These are phyloP conservation scores for Phytopythium chamaehyphon DNA, from an alignment of 352 stramenopile species.

Conservation along the genomic window DNA sequence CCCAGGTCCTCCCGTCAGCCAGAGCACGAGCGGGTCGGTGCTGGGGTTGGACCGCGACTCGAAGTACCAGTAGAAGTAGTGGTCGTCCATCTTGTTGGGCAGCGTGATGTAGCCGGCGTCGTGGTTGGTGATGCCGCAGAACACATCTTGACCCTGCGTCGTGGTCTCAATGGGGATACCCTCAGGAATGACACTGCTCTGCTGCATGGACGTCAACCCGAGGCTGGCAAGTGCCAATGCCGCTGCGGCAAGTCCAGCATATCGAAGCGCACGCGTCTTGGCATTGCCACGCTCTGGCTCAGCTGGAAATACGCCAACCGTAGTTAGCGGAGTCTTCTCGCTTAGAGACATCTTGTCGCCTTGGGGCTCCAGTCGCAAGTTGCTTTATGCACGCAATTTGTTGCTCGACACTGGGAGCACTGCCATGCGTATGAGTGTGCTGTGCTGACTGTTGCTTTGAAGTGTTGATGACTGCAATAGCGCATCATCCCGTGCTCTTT, in stretches of 20 bases:
- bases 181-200: slow-evolving; percentile 7
- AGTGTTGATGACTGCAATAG: no score
- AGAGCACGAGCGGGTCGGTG: slow-evolving; percentile 56
- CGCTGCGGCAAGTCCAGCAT: neutral
- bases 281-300: no score
- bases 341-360: no score
- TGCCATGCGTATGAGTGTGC: no score
- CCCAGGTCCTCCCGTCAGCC: slow-evolving; percentile 56
- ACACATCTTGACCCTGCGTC: slow-evolving; percentile 18
- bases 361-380: no score
- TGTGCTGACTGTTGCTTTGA: no score
- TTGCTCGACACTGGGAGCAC: no score
- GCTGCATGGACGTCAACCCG: neutral
- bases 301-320: no score
- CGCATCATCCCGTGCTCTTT: no score
- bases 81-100: slow-evolving; percentile 58
- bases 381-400: no score
- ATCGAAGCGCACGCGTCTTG: no score
- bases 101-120: slow-evolving; percentile 58
- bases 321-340: no score
- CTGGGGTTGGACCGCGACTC: slow-evolving; percentile 39
- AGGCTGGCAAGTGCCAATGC: neutral
- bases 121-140: slow-evolving; percentile 42
- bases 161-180: slow-evolving; percentile 9
- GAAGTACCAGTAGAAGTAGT: slow-evolving; percentile 81